Evolutionary conservation across 2,329 filamentous ascomycete species (phyloP).

Genomic region (Neoscytalidium dimidiatum): DNA sequence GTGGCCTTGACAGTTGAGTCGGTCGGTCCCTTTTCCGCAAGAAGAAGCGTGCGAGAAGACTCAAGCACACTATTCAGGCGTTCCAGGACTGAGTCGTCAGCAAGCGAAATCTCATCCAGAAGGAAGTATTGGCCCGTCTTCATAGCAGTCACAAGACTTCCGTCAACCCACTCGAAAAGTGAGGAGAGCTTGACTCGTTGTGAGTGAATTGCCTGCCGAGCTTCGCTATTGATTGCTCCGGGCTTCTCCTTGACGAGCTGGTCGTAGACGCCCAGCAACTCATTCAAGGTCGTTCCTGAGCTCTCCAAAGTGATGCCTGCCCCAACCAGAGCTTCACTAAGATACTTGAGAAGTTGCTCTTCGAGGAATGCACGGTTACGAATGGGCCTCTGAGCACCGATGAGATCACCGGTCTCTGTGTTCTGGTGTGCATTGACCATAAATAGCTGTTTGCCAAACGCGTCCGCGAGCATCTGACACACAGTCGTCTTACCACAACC

Average conservation of each 20-base stretch:
- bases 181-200: constrained; percentile 69
- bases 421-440: constrained; percentile 98
- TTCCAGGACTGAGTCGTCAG: constrained; percentile 95
- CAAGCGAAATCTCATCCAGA: constrained; percentile 95
- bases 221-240: constrained; percentile 47
- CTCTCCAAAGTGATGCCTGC: not conserved
- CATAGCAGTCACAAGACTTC: constrained; percentile 93
- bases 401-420: constrained; percentile 94
- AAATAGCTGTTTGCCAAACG: constrained; percentile 72
- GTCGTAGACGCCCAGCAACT: constrained; percentile 63
- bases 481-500: constrained; percentile 98
- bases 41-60: constrained; percentile 77
- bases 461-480: constrained; percentile 86
- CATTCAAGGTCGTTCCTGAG: constrained; percentile 24
- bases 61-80: constrained; percentile 96
- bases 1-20: constrained; percentile 77
- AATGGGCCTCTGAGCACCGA: constrained; percentile 90
- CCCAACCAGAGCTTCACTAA: constrained; percentile 46
- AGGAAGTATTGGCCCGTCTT: constrained; percentile 86
- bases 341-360: constrained; percentile 63
- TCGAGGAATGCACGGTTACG: constrained; percentile 78
- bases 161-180: constrained; percentile 95
- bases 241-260: constrained; percentile 48
- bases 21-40: constrained; percentile 89
- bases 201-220: constrained; percentile 29